Evolutionary conservation across 352 stramenopile species (phyloP), one percentile per base, ranked within the genome.

Genomic region (Hyaloperonospora arabidopsidis): DNA sequence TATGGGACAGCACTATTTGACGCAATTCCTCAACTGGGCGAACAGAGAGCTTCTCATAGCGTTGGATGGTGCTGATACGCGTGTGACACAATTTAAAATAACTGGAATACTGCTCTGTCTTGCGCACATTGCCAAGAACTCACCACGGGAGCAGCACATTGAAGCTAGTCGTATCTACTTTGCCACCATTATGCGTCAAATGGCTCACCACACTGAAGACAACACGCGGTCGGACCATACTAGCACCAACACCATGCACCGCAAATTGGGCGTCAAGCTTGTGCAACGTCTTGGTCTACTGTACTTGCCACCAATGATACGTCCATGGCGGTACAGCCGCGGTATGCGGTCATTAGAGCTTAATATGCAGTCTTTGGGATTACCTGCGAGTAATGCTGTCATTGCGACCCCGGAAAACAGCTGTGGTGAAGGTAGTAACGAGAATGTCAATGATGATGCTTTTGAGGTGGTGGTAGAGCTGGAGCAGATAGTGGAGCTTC

Each of bases 231-330:
- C 57, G 2, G 68, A 79, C 39, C 53, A 49, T 48, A 52, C 68
- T 13, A 79, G 53, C 22, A 91, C 80, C 57, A 90, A 75, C 52
- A 93, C 85, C 1, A 51, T 97, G 29, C 74, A 98, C 39, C 79
- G 91, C 47, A 98, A 98, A 55, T 74, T 98, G n/a, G 80, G 96
- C 23, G 83, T 98, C 5, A 99, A 99, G 66, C 79, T 99, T 17
- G 93, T 98, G 60, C 93, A 97, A 59, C 79, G 97, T 14, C 79
- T 98, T 11, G 96, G 95, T 4, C 75, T 97, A 28, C 67, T 96
- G 0, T 98, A 97, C 59, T 68, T 99, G 53, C 95, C 93, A 13
- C 96, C 96, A 11, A 79, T 89, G 18, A 73, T 99, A 21, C 93
- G 93, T 12, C 67, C 77, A 5, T 99, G 97, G 97, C 84, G 96